Conservation (phyloP, 805 yeast genomes). For the Cyberlindnera amylophila region DNA sequence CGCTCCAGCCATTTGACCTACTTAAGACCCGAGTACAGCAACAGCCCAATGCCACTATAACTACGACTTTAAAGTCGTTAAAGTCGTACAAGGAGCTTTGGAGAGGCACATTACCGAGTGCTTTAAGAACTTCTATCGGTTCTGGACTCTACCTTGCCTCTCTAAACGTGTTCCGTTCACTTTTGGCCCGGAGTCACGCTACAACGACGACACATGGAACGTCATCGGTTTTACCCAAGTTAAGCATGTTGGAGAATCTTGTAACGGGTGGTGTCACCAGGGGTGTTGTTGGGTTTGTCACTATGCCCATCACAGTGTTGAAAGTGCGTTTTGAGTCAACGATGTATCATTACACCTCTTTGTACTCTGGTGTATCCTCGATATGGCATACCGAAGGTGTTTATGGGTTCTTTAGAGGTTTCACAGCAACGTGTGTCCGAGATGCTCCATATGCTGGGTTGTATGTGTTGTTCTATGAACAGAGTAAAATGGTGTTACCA, state of each 20-base stretch:
- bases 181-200: slow-evolving; percentile 36
- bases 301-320: slow-evolving; percentile 92
- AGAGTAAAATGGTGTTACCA: slow-evolving; percentile 58
- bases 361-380: slow-evolving; percentile 54
- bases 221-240: slow-evolving; percentile 59
- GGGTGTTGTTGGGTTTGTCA: slow-evolving; percentile 74
- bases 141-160: slow-evolving; percentile 81
- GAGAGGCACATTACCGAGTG: slow-evolving; percentile 94
- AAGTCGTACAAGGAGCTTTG: slow-evolving; percentile 51
- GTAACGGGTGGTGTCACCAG: slow-evolving; percentile 75
- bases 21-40: slow-evolving; percentile 86
- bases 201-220: slow-evolving; percentile 4
- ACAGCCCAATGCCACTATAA: slow-evolving; percentile 31
- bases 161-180: slow-evolving; percentile 56
- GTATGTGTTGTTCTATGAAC: slow-evolving; percentile 81
- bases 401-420: slow-evolving; percentile 79
- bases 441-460: slow-evolving; percentile 98
- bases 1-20: slow-evolving; percentile 84
- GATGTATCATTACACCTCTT: slow-evolving; percentile 61
- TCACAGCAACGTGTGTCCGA: slow-evolving; percentile 78
- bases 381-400: slow-evolving; percentile 53
- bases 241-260: slow-evolving; percentile 66
- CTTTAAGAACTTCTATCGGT: slow-evolving; percentile 85
- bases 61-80: slow-evolving; percentile 37
- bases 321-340: slow-evolving; percentile 89